Base-by-base conservation (phyloP, 306 rosid genomes). In the Rubus parviflorus region DNA sequence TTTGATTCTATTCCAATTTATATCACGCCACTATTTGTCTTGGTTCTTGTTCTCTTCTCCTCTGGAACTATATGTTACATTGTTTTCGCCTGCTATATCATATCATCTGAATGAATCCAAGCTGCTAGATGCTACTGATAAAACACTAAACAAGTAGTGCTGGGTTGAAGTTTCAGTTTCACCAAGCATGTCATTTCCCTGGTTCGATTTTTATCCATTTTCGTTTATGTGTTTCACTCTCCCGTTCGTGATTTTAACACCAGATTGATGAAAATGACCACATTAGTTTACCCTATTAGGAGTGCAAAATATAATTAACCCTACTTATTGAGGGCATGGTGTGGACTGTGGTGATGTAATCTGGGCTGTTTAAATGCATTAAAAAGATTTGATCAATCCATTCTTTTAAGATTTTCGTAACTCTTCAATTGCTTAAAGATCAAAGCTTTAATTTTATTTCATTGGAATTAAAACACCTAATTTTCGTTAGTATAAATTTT, bases 1-100 rank as follows among this genome's bases (percentile, higher is more conserved):
- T 66, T 84, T 84, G 19, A 76, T 80, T 68, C 48, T 73, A 68
- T 66, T 77, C 10, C 65, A 62, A 67, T 65, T 38, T 42, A 30
- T 23, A 58, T 76, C 23, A 45, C 23, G 25, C 20, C 43, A 53
- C 41, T 8, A 5, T 75, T 75, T 30, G 37, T 9, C 68, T 43
- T 42, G 17, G 74, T 16, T 47, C 13, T 35, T 30, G 30, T 38
- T 23, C 54, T 70, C 49, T 40, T 10, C 71, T 30, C 49, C 20
- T 45, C 11, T 41, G 53, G 72, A 67, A 68, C 35, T 46, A 12
- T 23, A 10, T 42, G 40, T 30, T 45, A 13, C 42, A 46, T 23
- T 46, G 13, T 14, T 69, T 68, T 47, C 23, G 47, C 70, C 16
- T 9, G 40, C 40, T 13, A 1, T 7, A 35, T 63, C 22, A 54